phyloP scores from a whole-genome alignment of 2,329 filamentous ascomycete genomes.

The Ilyonectria sp. region DNA sequence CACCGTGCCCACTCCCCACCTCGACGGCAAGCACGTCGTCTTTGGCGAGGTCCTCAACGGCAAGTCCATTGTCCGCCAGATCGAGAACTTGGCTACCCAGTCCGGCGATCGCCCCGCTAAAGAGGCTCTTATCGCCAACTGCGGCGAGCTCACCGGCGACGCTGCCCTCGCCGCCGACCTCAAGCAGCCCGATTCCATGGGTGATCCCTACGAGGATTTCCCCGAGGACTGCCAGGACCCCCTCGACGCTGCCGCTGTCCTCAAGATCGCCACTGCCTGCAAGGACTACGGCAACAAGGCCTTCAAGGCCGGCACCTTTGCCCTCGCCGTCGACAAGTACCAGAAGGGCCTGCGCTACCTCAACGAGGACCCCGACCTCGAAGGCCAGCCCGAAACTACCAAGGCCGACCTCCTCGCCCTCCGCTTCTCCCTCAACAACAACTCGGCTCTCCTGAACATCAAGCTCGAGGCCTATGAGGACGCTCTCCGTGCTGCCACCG shows the following conservation, averaged over 20 bases:
- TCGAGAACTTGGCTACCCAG: conserved; percentile 86
- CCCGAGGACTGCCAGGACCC: conserved; percentile 83
- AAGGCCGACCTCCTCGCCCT: conserved; percentile 78
- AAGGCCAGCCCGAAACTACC: conserved; percentile 79
- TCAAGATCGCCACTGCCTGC: conserved; percentile 85
- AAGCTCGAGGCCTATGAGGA: conserved; percentile 84
- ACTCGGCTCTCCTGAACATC: conserved; percentile 87
- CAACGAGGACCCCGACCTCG: conserved; percentile 84
- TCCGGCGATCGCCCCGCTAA: conserved; percentile 82
- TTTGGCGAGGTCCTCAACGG: conserved; percentile 95
- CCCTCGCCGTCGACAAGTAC: conserved; percentile 88
- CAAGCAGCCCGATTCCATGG: conserved; percentile 83
- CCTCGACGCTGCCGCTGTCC: conserved; percentile 77
- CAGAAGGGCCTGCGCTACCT: conserved; percentile 93
- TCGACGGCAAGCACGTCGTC: conserved; percentile 97
- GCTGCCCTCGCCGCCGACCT: conserved; percentile 77
- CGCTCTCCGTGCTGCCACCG: conserved; percentile 77
- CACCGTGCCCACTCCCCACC: conserved; percentile 92
- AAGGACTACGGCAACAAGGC: conserved; percentile 95
- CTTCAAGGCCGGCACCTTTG: conserved; percentile 84
- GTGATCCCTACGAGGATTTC: conserved; percentile 95
- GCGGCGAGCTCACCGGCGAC: conserved; percentile 85
- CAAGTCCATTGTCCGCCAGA: conserved; percentile 90
- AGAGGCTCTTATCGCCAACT: conserved; percentile 84
- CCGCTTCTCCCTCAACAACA: conserved; percentile 89